Base-by-base conservation (phyloP, 2,329 filamentous ascomycete species). In the Orbilia brochopaga region DNA sequence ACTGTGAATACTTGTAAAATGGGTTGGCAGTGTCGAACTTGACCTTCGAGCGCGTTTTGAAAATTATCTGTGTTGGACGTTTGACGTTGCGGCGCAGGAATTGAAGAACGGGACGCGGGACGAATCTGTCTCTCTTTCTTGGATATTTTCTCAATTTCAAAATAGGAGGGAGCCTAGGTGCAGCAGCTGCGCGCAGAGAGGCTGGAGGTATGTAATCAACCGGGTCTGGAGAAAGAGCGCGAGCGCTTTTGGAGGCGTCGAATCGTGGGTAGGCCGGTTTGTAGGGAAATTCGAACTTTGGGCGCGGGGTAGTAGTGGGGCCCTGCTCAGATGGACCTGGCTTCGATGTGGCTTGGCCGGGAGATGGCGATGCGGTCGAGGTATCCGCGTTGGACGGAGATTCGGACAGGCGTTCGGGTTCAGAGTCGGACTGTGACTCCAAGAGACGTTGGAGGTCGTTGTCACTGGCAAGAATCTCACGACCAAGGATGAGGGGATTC, bases 131-230 rank as follows among this genome's bases (percentile, higher is more conserved):
- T 21, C 46, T 53, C 52, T 64, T 64, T 23, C 50, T 48, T 5
- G 59, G 59, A 8, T 23, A 15, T 44, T 48, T 58, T 40, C 32
- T n/a, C 37, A 54, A 30, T 50, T 64, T 70, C 30, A 70, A 59
- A n/a, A 64, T 64, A 44, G 57, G 13, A 35, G 66, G 66, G 35
- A 40, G 54, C n/a, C 19, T 50, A 5, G 58, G 44, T 24, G 48
- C 35, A 6, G 17, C 11, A 15, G 57, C 53, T 19, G 65, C 58
- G 30, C 52, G 58, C 13, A 44, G 51, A 44, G 58, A 63, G 37
- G 58, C 53, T 23, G 24, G 37, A 19, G 65, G 65, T 32, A 58
- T 19, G 2, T 11, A 52, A 1, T 42, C 27, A 32, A 32, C 27
- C 4, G 27, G 27, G 8, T 4, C 27, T 3, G 27, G 27, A 32